Percentiles rank a stretch among this genome's conserved stretches.
Conservation (phyloP, 2,329 filamentous ascomycete genomes). For the Cladophialophora carrionii region DNA sequence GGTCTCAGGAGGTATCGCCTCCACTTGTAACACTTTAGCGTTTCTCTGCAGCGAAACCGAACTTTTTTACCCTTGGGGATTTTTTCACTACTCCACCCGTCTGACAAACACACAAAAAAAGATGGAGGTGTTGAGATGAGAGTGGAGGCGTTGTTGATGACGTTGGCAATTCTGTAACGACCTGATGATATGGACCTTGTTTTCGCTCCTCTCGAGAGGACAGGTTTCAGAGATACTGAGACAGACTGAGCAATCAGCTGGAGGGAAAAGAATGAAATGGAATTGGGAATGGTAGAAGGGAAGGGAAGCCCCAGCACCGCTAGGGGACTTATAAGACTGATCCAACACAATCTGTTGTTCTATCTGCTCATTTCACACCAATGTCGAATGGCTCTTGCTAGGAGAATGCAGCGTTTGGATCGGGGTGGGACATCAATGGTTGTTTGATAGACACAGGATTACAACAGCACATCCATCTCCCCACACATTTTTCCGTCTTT, state of each 20-base stretch:
- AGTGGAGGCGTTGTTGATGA: slow-evolving; percentile 2
- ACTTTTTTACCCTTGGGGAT: slow-evolving; percentile 5
- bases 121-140: slow-evolving; percentile 31
- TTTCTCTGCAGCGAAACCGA: slow-evolving; percentile 5
- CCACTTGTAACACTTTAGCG: slow-evolving; percentile 4
- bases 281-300: not conserved
- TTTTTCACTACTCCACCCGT: slow-evolving; percentile 35
- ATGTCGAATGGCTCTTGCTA: not conserved
- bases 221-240: not conserved
- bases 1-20: not conserved
- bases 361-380: slow-evolving; percentile 5
- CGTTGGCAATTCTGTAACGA: slow-evolving; percentile 9
- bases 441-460: slow-evolving; percentile 10
- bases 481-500: not conserved
- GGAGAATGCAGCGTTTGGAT: not conserved
- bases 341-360: slow-evolving; percentile 8
- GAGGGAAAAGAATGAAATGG: not conserved
- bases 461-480: slow-evolving; percentile 11
- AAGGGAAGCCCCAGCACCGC: not conserved
- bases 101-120: slow-evolving; percentile 25
- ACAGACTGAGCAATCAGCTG: slow-evolving; percentile 2
- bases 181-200: slow-evolving; percentile 14
- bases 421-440: not conserved
- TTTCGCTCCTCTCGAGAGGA: not conserved
- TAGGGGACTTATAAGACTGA: not conserved